A percentile compares a stretch with the other conserved stretches of the same genome.
Conservation (phyloP, 2,329 filamentous ascomycete genomes). For the Escovopsis sp. region DNA sequence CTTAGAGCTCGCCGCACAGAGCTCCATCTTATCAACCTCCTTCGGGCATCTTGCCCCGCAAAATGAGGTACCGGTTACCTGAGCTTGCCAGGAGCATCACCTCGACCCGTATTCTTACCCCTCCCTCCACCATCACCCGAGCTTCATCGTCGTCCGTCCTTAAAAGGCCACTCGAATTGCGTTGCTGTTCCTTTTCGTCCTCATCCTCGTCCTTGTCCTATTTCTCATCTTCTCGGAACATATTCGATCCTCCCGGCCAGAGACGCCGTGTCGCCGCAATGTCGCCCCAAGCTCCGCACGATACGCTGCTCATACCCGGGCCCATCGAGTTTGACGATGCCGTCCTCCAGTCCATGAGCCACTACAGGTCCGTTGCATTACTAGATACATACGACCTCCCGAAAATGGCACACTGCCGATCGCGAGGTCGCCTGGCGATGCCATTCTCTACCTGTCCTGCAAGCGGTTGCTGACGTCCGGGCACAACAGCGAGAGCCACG, state of each 20-base stretch:
- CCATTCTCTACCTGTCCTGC: too few species aligned
- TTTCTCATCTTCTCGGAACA: constrained; percentile 7
- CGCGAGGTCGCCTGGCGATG: too few species aligned
- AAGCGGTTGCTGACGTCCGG: too few species aligned
- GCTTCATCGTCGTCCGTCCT: constrained; percentile 1
- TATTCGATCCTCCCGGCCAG: constrained; percentile 7
- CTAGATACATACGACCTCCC: too few species aligned
- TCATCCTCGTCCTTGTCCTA: constrained; percentile 7
- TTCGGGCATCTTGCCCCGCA: neutral
- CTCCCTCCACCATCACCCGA: constrained; percentile 14
- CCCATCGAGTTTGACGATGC: constrained; percentile 98
- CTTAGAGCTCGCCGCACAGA: too few species aligned
- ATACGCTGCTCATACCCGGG: constrained; percentile 83
- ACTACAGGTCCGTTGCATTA: constrained; percentile 53
- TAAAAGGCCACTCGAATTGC: constrained; percentile 1
- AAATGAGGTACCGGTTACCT: neutral
- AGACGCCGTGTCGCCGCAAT: constrained; percentile 26
- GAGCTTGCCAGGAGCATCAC: too few species aligned
- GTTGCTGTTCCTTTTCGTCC: constrained; percentile 6
- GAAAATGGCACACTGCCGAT: too few species aligned
- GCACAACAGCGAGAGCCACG: constrained; percentile 69
- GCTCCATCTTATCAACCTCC: neutral
- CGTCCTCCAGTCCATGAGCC: constrained; percentile 86
- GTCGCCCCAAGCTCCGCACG: constrained; percentile 47
- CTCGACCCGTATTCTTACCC: constrained; percentile 8